Percentiles rank a stretch among this genome's conserved stretches.
Conservation (phyloP, 2,329 filamentous ascomycete species). For the Dendryphion nanum region DNA sequence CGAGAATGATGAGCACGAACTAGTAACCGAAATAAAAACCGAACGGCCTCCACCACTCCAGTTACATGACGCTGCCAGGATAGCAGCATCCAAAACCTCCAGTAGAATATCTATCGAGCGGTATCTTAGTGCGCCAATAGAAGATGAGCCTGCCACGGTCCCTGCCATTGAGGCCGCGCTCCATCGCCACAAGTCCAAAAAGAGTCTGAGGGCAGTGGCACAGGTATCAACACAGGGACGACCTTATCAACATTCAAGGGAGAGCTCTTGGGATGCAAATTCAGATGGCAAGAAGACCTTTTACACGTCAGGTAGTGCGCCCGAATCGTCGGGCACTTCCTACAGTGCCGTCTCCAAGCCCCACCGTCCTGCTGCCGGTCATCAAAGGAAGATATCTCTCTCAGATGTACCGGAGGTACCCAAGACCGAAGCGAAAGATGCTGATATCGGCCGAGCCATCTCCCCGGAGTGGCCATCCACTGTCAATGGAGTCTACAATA, state of each 20-base stretch:
- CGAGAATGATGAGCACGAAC: slow-evolving; percentile 8
- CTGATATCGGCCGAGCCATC: background rate
- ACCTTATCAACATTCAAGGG: slow-evolving; percentile 11
- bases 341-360: slow-evolving; percentile 14
- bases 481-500: slow-evolving; percentile 13
- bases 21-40: slow-evolving; percentile 2
- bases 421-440: slow-evolving; percentile 1
- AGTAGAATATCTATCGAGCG: slow-evolving; percentile 25
- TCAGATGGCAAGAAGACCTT: slow-evolving; percentile 23
- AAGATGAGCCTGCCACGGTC: slow-evolving; percentile 24
- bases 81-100: slow-evolving; percentile 12
- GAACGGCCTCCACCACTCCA: slow-evolving; percentile 1
- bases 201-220: too few relatives aligned
- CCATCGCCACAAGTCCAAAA: slow-evolving; percentile 12
- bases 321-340: slow-evolving; percentile 19
- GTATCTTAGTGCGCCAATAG: slow-evolving; percentile 23
- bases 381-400: slow-evolving; percentile 8
- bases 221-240: background rate
- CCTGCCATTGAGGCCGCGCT: slow-evolving; percentile 24
- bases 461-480: slow-evolving; percentile 16
- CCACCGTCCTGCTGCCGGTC: slow-evolving; percentile 4
- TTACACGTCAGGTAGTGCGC: slow-evolving; percentile 21
- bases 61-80: slow-evolving; percentile 8
- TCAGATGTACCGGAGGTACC: slow-evolving; percentile 9
- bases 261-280: slow-evolving; percentile 20